phyloP scores from a whole-genome alignment of 345 rosid genomes.

The Pugionium cornutum region DNA sequence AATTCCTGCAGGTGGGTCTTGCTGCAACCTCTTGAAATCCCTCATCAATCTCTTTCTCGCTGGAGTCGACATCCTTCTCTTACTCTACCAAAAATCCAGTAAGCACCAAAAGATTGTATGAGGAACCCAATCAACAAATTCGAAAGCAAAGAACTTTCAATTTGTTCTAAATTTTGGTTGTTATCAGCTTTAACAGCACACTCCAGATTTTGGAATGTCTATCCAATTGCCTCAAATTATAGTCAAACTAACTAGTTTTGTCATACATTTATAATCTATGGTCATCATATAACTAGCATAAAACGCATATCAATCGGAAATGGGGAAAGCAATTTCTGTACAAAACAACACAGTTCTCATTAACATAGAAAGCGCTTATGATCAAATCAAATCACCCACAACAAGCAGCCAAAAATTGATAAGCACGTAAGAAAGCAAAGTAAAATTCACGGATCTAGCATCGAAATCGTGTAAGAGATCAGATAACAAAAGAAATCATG shows the following conservation, averaged over 20 bases:
- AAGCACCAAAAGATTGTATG: background rate
- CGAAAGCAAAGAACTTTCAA: background rate
- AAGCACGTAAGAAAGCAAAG: background rate
- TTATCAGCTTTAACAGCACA: background rate
- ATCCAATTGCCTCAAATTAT: background rate
- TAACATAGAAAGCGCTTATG: background rate
- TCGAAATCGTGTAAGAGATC: slow-evolving; percentile 9
- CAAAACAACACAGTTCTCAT: slow-evolving; percentile 10
- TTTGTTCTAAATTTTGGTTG: background rate
- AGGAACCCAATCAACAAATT: background rate
- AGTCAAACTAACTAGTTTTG: background rate
- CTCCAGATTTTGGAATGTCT: background rate
- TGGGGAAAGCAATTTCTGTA: background rate
- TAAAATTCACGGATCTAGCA: slow-evolving; percentile 26
- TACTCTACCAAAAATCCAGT: slow-evolving; percentile 21
- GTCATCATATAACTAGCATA: slow-evolving; percentile 18
- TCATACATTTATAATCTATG: slow-evolving; percentile 8
- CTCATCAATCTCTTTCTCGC: slow-evolving; percentile 77
- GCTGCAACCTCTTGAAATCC: slow-evolving; percentile 74
- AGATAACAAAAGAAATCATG: background rate
- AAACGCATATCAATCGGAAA: slow-evolving; percentile 7
- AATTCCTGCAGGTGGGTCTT: slow-evolving; percentile 74
- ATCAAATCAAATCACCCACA: slow-evolving; percentile 14
- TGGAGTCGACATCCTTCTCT: slow-evolving; percentile 64
- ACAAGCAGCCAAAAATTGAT: background rate